Conservation (phyloP, 208 protist species). For the Leptomonas seymouri region DNA sequence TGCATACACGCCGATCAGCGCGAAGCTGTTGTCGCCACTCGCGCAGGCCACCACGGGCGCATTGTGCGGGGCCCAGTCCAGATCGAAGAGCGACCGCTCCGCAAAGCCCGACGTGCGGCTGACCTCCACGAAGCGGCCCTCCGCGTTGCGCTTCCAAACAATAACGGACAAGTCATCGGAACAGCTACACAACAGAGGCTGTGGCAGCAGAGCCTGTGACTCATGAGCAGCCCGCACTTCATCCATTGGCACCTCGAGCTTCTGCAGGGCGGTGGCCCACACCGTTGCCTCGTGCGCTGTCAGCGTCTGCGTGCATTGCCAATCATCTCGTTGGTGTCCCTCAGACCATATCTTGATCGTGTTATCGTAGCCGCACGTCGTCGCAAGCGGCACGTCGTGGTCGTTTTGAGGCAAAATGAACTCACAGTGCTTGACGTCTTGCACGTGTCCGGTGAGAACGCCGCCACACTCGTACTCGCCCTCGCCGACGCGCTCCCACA, state of each 20-base stretch:
- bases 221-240: slow-evolving; percentile 31
- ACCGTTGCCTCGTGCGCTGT: slow-evolving; percentile 81
- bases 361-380: slow-evolving; percentile 89
- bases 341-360: slow-evolving; percentile 70
- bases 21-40: slow-evolving; percentile 86
- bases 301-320: slow-evolving; percentile 83
- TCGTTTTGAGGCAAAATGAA: slow-evolving; percentile 65
- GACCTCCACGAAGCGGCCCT: slow-evolving; percentile 43
- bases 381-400: slow-evolving; percentile 63
- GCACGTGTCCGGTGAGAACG: slow-evolving; percentile 87
- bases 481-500: slow-evolving; percentile 89
- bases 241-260: slow-evolving; percentile 50
- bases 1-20: slow-evolving; percentile 65
- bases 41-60: slow-evolving; percentile 66
- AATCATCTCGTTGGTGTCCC: slow-evolving; percentile 88
- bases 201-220: slow-evolving; percentile 19
- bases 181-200: slow-evolving; percentile 73
- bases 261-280: slow-evolving; percentile 80
- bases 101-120: slow-evolving; percentile 48
- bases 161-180: slow-evolving; percentile 72
- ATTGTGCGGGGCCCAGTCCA: slow-evolving; percentile 68
- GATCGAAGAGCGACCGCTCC: slow-evolving; percentile 73
- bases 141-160: slow-evolving; percentile 62
- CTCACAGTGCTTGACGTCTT: slow-evolving; percentile 91
- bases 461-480: slow-evolving; percentile 90